Conservation (phyloP, 148 eudicot genomes). For the Chenopodium quinoa region DNA sequence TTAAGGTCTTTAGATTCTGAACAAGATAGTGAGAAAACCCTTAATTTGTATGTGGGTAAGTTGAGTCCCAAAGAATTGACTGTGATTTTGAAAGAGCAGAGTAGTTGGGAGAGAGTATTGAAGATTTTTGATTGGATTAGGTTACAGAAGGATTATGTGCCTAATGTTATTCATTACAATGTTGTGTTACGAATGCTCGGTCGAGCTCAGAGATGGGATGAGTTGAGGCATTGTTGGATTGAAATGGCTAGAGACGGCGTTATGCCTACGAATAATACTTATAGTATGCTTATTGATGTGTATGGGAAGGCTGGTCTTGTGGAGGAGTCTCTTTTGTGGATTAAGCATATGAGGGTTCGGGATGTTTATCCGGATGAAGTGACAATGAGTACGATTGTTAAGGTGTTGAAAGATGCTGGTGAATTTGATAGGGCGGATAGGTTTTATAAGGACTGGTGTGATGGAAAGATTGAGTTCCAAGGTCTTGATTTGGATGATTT, state of each 20-base stretch:
- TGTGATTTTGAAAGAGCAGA: slow-evolving; percentile 74
- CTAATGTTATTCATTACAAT: slow-evolving; percentile 85
- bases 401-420: slow-evolving; percentile 70
- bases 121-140: slow-evolving; percentile 80
- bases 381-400: slow-evolving; percentile 74
- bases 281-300: slow-evolving; percentile 82
- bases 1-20: slow-evolving; percentile 55
- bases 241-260: slow-evolving; percentile 75
- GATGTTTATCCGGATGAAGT: slow-evolving; percentile 83
- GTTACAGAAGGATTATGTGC: slow-evolving; percentile 51
- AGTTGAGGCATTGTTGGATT: slow-evolving; percentile 79
- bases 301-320: slow-evolving; percentile 85
- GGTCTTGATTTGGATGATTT: slow-evolving; percentile 52
- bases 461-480: slow-evolving; percentile 57
- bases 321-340: slow-evolving; percentile 74
- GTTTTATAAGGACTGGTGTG: slow-evolving; percentile 84
- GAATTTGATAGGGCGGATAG: slow-evolving; percentile 68
- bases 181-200: slow-evolving; percentile 74
- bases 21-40: slow-evolving; percentile 53
- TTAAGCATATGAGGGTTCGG: slow-evolving; percentile 77
- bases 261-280: slow-evolving; percentile 74
- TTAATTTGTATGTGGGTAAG: slow-evolving; percentile 46
- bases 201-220: slow-evolving; percentile 85
- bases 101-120: slow-evolving; percentile 67
- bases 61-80: slow-evolving; percentile 71